These are phyloP conservation scores for Casaregolazyma lundiana DNA, from an alignment of 1,139 yeast genomes.

Conservation along the genomic window DNA sequence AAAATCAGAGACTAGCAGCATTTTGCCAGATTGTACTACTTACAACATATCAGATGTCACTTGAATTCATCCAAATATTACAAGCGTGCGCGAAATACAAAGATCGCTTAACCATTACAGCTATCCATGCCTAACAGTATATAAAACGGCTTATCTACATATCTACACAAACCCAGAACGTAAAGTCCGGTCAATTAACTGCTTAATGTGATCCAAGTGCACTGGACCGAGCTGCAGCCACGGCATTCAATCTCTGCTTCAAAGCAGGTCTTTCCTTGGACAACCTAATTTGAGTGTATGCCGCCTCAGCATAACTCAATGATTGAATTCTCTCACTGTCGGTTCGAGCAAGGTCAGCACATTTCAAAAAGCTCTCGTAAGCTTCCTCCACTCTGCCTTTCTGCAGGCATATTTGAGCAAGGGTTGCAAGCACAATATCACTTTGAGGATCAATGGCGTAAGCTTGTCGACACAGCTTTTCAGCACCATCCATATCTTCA, in stretches of 20 bases:
- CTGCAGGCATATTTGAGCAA: slow-evolving; percentile 88
- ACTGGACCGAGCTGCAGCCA: slow-evolving; percentile 14
- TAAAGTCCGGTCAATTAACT: neutral
- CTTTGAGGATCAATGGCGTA: slow-evolving; percentile 77
- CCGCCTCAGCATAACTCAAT: slow-evolving; percentile 85
- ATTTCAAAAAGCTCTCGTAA: slow-evolving; percentile 71
- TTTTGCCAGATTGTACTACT: no score
- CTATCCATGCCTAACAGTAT: no score
- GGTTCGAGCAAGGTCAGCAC: slow-evolving; percentile 77
- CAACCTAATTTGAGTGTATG: slow-evolving; percentile 33
- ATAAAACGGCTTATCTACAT: neutral
- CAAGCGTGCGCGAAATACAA: no score
- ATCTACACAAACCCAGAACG: neutral
- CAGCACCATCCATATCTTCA: slow-evolving; percentile 51
- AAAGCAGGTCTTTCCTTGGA: slow-evolving; percentile 33
- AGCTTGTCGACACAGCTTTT: slow-evolving; percentile 67
- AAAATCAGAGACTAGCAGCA: no score
- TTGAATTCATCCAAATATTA: no score
- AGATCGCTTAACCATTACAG: no score
- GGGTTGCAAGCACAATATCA: slow-evolving; percentile 81
- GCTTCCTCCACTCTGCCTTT: slow-evolving; percentile 81
- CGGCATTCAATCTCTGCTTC: slow-evolving; percentile 28
- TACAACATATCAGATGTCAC: no score
- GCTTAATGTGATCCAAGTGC: neutral
- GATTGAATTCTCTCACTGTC: slow-evolving; percentile 88